Conservation (phyloP, 352 stramenopile genomes). For the Phytophthora ramorum region DNA sequence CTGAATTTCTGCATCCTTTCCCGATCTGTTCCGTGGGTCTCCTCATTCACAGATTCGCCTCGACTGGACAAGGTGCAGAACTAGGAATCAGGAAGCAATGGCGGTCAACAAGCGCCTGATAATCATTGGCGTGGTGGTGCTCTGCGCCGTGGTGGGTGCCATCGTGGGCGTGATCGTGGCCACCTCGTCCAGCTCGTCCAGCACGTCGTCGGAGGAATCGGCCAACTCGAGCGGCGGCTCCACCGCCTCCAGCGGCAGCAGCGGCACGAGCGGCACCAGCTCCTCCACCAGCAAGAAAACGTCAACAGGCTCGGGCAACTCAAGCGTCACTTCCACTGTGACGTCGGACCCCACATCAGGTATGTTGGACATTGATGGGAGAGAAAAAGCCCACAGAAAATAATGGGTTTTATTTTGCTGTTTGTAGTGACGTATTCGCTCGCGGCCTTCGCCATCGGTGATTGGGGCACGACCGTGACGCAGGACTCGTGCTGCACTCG, state of each 20-base stretch:
- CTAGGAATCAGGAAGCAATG: constrained; percentile 13
- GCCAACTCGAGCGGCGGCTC: constrained; percentile 9
- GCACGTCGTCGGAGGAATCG: constrained; percentile 32
- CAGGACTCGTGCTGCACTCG: constrained; percentile 78
- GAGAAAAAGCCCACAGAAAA: not conserved
- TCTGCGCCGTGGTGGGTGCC: constrained; percentile 52
- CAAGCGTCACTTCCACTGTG: constrained; percentile 25
- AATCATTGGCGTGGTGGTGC: constrained; percentile 51
- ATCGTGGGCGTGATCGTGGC: constrained; percentile 55
- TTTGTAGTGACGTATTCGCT: constrained; percentile 56
- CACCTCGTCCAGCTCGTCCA: constrained; percentile 42
- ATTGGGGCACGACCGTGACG: constrained; percentile 72
- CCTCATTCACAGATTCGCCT: constrained; percentile 27
- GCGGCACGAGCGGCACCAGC: constrained; percentile 8
- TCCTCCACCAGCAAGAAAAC: constrained; percentile 31
- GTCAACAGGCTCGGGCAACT: constrained; percentile 14
- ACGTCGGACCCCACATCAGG: constrained; percentile 40
- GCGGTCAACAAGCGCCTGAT: constrained; percentile 51
- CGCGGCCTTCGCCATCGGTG: constrained; percentile 70
- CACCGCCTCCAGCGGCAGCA: constrained; percentile 10
- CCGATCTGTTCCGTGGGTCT: constrained; percentile 24
- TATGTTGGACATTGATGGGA: constrained; percentile 3
- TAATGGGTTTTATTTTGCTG: not conserved
- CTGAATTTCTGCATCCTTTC: constrained; percentile 2
- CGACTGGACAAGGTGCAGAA: constrained; percentile 10